Conservation (phyloP, 352 stramenopile genomes). For the Globisporangium mamillatum region DNA sequence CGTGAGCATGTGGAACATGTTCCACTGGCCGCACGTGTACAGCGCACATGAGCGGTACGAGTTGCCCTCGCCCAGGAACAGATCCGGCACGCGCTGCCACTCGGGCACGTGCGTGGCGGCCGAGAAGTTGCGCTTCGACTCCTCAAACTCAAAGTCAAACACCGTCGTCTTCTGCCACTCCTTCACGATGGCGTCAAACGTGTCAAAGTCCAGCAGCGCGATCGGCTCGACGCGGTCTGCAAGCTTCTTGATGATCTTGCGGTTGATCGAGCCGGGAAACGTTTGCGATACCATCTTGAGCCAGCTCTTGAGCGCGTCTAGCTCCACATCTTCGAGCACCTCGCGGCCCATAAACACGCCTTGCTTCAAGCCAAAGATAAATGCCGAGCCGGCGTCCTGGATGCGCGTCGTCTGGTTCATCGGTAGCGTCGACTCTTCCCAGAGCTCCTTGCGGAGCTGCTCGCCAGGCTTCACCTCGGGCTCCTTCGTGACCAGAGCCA, state of each 20-base stretch:
- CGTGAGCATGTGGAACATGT: slow-evolving; percentile 86
- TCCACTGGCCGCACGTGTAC: slow-evolving; percentile 86
- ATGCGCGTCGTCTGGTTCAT: slow-evolving; percentile 78
- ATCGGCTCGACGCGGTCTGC: slow-evolving; percentile 45
- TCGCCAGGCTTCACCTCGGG: slow-evolving; percentile 29
- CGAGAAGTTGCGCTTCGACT: slow-evolving; percentile 52
- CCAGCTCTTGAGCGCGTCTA: slow-evolving; percentile 78
- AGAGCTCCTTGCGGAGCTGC: slow-evolving; percentile 44
- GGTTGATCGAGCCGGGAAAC: slow-evolving; percentile 74
- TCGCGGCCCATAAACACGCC: slow-evolving; percentile 75
- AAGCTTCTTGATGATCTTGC: slow-evolving; percentile 55
- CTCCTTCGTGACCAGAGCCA: background rate
- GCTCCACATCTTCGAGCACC: slow-evolving; percentile 69
- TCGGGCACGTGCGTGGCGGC: slow-evolving; percentile 38
- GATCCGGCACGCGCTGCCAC: slow-evolving; percentile 60
- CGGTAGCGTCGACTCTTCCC: slow-evolving; percentile 71
- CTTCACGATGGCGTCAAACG: slow-evolving; percentile 57
- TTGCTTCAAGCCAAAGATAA: slow-evolving; percentile 78
- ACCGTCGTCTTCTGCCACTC: slow-evolving; percentile 57
- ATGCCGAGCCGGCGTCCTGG: slow-evolving; percentile 72
- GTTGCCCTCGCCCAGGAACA: slow-evolving; percentile 64
- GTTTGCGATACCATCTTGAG: slow-evolving; percentile 67
- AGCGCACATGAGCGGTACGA: slow-evolving; percentile 68
- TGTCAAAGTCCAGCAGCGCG: slow-evolving; percentile 69
- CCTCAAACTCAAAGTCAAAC: slow-evolving; percentile 51